Conservation (phyloP, 2,329 filamentous ascomycete species). For the Phialocephala subalpina region DNA sequence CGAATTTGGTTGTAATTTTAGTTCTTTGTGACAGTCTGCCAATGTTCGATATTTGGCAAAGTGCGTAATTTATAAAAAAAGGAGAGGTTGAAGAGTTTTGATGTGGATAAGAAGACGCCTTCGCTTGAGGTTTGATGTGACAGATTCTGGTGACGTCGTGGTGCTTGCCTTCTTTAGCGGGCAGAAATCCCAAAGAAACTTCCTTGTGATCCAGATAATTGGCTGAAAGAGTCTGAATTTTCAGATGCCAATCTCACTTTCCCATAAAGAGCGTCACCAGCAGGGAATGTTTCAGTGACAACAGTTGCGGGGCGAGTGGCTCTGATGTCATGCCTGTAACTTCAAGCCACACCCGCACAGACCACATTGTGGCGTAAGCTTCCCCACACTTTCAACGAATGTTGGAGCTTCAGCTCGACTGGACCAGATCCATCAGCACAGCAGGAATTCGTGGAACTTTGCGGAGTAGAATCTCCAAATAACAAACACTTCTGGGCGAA, state of each 20-base stretch:
- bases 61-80: background rate
- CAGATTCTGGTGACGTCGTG: constrained; percentile 16
- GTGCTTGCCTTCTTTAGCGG: constrained; percentile 12
- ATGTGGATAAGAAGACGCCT: background rate
- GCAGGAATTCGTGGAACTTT: too few species aligned
- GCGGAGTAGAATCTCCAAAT: too few species aligned
- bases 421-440: too few species aligned
- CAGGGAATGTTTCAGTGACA: background rate
- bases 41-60: constrained; percentile 13
- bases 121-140: constrained; percentile 2
- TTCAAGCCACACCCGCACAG: background rate
- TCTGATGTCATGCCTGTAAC: constrained; percentile 12
- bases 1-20: background rate
- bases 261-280: constrained; percentile 14
- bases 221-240: constrained; percentile 9
- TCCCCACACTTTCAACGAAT: background rate
- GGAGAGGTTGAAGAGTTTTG: background rate
- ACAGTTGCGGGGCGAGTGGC: background rate
- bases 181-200: background rate
- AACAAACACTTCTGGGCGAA: too few species aligned
- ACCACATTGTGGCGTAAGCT: background rate
- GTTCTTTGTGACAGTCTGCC: constrained; percentile 18
- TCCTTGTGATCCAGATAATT: constrained; percentile 21
- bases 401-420: background rate
- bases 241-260: constrained; percentile 18